Evolutionary conservation across 208 protist genomes (phyloP).

Genomic region (Angomonas deanei): DNA sequence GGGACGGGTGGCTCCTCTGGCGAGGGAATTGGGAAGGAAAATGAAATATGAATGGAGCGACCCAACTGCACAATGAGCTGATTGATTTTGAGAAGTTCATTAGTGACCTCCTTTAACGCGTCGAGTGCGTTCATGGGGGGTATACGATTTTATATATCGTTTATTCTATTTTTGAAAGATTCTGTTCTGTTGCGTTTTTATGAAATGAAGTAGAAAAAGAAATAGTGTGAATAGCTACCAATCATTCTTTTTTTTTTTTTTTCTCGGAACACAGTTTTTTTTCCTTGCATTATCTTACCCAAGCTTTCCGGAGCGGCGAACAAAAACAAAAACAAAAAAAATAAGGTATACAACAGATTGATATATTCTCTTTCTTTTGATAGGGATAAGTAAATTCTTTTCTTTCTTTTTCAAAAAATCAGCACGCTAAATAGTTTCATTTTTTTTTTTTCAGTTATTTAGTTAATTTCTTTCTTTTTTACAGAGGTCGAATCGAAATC

Average conservation of each 20-base stretch:
- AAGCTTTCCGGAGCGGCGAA: background rate
- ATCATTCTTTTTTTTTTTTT: too few relatives aligned
- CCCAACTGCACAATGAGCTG: background rate
- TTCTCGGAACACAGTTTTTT: too few relatives aligned
- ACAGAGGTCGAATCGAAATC: conserved; percentile 19
- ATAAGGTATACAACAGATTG: background rate
- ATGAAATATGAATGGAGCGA: background rate
- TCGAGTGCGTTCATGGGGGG: background rate
- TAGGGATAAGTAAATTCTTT: conserved; percentile 1
- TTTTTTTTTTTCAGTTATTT: background rate
- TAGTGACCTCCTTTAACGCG: background rate
- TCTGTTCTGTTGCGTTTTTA: conserved; percentile 1
- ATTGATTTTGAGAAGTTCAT: background rate
- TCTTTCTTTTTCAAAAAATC: background rate
- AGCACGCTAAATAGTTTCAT: background rate
- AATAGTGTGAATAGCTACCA: too few relatives aligned
- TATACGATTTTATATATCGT: background rate
- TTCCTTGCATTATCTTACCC: too few relatives aligned
- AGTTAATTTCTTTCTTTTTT: background rate
- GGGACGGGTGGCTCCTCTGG: background rate
- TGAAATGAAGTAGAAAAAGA: conserved; percentile 8
- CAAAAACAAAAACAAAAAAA: conserved; percentile 7
- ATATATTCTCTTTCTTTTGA: background rate
- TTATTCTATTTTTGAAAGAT: background rate
- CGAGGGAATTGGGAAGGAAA: too few relatives aligned